Base-by-base conservation (phyloP, 2,329 filamentous ascomycete species). In the Cladosporium sp. region DNA sequence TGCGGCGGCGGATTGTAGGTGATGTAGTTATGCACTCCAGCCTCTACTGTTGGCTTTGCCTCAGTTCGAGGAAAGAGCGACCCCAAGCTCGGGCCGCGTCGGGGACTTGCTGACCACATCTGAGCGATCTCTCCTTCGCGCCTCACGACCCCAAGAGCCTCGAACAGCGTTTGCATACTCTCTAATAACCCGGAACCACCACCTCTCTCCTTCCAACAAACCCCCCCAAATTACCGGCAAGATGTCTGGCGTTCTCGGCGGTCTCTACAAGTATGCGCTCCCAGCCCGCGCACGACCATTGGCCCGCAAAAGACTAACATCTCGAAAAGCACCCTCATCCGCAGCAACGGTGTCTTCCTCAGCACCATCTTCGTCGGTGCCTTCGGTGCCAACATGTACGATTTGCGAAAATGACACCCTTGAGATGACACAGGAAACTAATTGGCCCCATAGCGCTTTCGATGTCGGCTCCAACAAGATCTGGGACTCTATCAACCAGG, bases 381-480 rank as follows among this genome's bases (percentile, higher is more conserved):
- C 72, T 99, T 99, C 78, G 92, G 86, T 71, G 93, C 96, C 78
- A 92, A 98, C 85, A 86, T 99, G 95, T 99, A 88, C 82, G 70
- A 47, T 12, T 65, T 44, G 7, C n/a, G 21, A 41, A n/a, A 18
- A 54, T 26, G 7, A n/a, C 3, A 7, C 6, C 6, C 18, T 36
- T 2, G 15, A 18, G 12, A 38, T 21, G 12, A 18, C 30, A 18
- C 11, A 26, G 32, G 30, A 67, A 30, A 67, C 70, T 73, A 66
- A 72, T 55, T 61, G 38, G 67, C 8, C 49, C 44, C 57, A 76
- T 76, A 98, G 95, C 80, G 87, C 85, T 75, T 98, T 92, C 81
- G 93, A 98, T 82, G 87, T 87, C 67, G 81, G 83, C 75, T 91
- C 94, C 81, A 91, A 96, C 82, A 90, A 85, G 79, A 77, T 97